These are phyloP conservation scores for Skeletonema potamos DNA, from an alignment of 108 stramenopile genomes.

Conservation along the genomic window DNA sequence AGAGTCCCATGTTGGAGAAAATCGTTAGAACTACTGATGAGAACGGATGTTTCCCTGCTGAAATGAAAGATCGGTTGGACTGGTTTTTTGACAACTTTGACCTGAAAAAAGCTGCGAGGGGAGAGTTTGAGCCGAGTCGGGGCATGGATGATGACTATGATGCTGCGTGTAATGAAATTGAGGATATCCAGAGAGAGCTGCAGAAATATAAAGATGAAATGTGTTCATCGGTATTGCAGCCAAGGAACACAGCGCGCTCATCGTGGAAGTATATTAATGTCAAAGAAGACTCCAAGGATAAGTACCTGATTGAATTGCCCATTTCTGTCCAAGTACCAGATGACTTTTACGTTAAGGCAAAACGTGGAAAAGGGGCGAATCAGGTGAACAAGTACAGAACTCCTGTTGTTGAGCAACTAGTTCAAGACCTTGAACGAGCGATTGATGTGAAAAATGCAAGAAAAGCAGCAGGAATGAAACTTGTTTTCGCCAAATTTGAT, in stretches of 20 bases:
- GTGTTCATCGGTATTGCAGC: slow-evolving; percentile 50
- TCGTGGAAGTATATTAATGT: slow-evolving; percentile 85
- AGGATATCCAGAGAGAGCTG: slow-evolving; percentile 70
- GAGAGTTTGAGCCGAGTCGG: slow-evolving; percentile 81
- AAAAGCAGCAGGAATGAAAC: slow-evolving; percentile 86
- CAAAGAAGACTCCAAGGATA: slow-evolving; percentile 93
- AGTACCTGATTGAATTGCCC: slow-evolving; percentile 92
- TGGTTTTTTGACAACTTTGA: slow-evolving; percentile 96
- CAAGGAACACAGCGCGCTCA: slow-evolving; percentile 47
- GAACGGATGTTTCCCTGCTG: slow-evolving; percentile 87
- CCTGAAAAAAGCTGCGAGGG: slow-evolving; percentile 78
- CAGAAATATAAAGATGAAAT: slow-evolving; percentile 86
- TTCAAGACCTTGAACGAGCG: slow-evolving; percentile 83
- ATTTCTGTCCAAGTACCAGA: slow-evolving; percentile 83
- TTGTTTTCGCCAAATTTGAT: slow-evolving; percentile 95
- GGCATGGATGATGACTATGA: slow-evolving; percentile 95
- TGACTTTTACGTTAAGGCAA: slow-evolving; percentile 81
- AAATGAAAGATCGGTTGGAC: slow-evolving; percentile 77
- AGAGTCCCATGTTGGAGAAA: slow-evolving; percentile 69
- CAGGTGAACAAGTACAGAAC: slow-evolving; percentile 93
- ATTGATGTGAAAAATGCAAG: slow-evolving; percentile 81
- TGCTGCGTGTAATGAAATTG: slow-evolving; percentile 78
- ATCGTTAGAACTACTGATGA: slow-evolving; percentile 66
- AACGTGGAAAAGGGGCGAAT: slow-evolving; percentile 81
- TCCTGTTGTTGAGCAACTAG: slow-evolving; percentile 66